Evolutionary conservation across 2,329 filamentous ascomycete genomes (phyloP), one percentile per base, ranked within the genome.

Genomic region (Fusarium coffeatum): DNA sequence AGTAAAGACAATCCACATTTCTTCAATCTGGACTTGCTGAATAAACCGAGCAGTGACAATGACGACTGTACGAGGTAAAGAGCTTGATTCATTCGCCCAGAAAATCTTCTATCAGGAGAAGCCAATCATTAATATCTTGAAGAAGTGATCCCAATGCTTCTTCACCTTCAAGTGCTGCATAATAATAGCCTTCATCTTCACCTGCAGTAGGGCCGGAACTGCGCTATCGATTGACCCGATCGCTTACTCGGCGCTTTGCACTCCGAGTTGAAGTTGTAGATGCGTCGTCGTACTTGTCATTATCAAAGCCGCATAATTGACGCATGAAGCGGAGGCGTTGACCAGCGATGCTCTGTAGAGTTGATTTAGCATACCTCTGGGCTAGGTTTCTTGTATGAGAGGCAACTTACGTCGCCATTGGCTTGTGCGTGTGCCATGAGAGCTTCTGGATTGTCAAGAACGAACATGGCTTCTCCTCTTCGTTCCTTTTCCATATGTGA

Each of bases 381-480:
- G 5, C 18, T n/a, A 22, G 28, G 8, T 50, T 37, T 9, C 53
- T 18, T 20, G 45, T 27, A 53, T 45, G 16, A 32, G 49, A 40
- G 37, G 18, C 37, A n/a, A 41, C 86, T 72, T 75, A 90, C 88
- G 70, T 88, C 85, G 32, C 83, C 82, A 30, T 82, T 81, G 67
- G 84, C 84, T 68, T 86, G 83, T 4, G 88, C 86, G 43, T 87
- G 84, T 81, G 88, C 88, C 82, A 88, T 86, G 49, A 90, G 78
- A 59, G 87, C 78, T 73, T 90, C 88, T 0, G 87, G 88, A 27
- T 77, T 84, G 67, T 88, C 85, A 4, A 90, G 82, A 41, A 89
- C 82, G 13, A 84, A 80, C 22, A 85, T 80, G 15, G 88, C 88
- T 66, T 83, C 81, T 46, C 84, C 81, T 16, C 84, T 83, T 6